Base-by-base conservation (phyloP, 257 asterid genomes). In the Plantago elongata region DNA sequence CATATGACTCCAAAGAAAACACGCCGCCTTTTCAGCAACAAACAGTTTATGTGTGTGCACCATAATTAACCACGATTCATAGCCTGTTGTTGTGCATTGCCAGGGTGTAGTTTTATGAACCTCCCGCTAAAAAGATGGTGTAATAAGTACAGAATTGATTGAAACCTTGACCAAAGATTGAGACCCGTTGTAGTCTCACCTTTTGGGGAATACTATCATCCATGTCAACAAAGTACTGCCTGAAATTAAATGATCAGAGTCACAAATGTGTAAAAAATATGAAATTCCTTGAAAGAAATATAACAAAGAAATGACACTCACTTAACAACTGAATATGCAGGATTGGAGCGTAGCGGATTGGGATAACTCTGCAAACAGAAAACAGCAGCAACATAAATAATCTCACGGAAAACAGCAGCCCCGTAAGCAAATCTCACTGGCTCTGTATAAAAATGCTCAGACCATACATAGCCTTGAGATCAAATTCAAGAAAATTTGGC, bases 251-350 rank as follows among this genome's bases (percentile, higher is more conserved):
- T 64, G 45, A 64, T 55, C 27, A n/a, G 11, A 14, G 18, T 40
- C 68, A 66, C 47, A 57, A 52, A 59, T 9, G 66, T 38, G 45
- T n/a, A 49, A 43, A 15, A 47, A 15, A 56, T 17, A 45, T 40
- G 51, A 57, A 54, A 54, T 29, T 40, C 38, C 13, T 29, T 13
- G 10, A 54, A 27, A 54, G 13, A 15, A 6, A 2, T 12, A 50
- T 44, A 30, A 37, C 8, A 45, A 55, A 43, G 51, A 34, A 58
- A 13, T 7, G 47, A 44, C 59, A 72, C 86, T 75, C 54, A 81
- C 84, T 79, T 82, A 42, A 82, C 89, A 74, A 82, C 89, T 40
- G 89, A 79, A 65, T 82, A 79, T 56, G 89, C 81, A 15, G 86
- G 89, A 71, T 79, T 82, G 57, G 78, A 79, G 65, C 80, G 83